Base-by-base conservation (phyloP, 345 rosid species). In the Pistacia integerrima region DNA sequence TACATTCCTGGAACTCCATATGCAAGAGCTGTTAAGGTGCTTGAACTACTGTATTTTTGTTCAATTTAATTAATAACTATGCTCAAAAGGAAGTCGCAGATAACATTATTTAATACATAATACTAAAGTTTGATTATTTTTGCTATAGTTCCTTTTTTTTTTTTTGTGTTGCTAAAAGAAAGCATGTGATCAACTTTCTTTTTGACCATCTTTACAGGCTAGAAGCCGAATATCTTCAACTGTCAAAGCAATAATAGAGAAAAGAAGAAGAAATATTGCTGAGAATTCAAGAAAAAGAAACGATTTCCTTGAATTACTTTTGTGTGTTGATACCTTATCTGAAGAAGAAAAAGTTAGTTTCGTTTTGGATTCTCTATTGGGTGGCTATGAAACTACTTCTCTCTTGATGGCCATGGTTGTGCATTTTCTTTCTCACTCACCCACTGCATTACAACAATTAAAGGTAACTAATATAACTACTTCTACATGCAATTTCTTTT, bases 381-480 rank as follows among this genome's bases (percentile, higher is more conserved):
- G 89, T 77, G 92, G 92, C 74, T 87, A 89, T 72, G 90, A 89
- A 83, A 89, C 92, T 65, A 82, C 92, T 33, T 84, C 92, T 22
- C 66, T 81, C 49, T 82, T 87, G 61, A 65, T 89, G 86, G 71
- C 88, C 65, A 68, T 85, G 86, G 81, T 55, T 60, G 86, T 89
- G 20, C 83, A 87, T 76, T 84, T 89, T 66, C 78, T 89, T 13
- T 82, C 70, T 58, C 82, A 78, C 2, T 82, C 84, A 10, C 85
- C 86, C 33, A 0, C 72, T 44, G 88, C 86, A 41, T 75, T 87
- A 2, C 30, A 81, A 10, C 89, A 84, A 13, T 72, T 84, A 65
- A 83, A 87, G 92, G 92, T 88, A 78, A 46, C 8, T 41, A 5
- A 41, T 5, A 5, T 41, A 41, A 41, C 0, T 41, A 41, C 46